Evolutionary conservation across 2,329 filamentous ascomycete genomes (phyloP), one percentile per base, ranked within the genome.

Genomic region (Claviceps humidiphila): DNA sequence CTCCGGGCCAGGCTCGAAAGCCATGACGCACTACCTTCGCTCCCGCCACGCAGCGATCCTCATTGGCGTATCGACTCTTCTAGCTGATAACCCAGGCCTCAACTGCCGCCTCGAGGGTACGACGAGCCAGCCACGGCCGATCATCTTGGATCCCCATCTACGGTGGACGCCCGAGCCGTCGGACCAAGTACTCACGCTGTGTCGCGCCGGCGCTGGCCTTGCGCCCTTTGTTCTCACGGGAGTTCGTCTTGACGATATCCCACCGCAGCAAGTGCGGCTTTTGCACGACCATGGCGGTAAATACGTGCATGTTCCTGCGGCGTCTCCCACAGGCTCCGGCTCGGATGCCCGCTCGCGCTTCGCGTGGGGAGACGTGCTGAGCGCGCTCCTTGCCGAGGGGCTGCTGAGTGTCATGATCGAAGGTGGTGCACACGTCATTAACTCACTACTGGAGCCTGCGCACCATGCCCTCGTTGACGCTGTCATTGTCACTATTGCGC

Each of bases 11-110:
- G 75, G 83, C 57, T 88, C 88, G 40, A 95, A 95, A 68, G 79
- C 87, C 51, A 94, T 97, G 88, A 96, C 91, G 0, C 91, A 97
- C 68, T 88, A 86, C 64, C 78, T 97, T 30, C 87, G 91, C 60
- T 83, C 84, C 13, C 78, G 77, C 16, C 89, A 97, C 68, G 81
- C 87, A 56, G 89, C 87, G 41, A 95, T 96, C 58, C 75, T 94
- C 24, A 74, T 97, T 37, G 91, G 91, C 22, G 87, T 85, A 4
- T 85, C 85, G 2, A 97, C 91, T 1, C 87, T 89, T 7, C 72
- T 88, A 26, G 85, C 87, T 20, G 91, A 97, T 65, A 80, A 95
- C 63, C 91, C 91, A 2, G 82, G 81, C 2, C 72, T 97, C 51
- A 96, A 95, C 65, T 93, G 87, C 63, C 82, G 90, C 17, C 75